phyloP scores from a whole-genome alignment of 2,329 filamentous ascomycete species.

The Thelonectria rubi region DNA sequence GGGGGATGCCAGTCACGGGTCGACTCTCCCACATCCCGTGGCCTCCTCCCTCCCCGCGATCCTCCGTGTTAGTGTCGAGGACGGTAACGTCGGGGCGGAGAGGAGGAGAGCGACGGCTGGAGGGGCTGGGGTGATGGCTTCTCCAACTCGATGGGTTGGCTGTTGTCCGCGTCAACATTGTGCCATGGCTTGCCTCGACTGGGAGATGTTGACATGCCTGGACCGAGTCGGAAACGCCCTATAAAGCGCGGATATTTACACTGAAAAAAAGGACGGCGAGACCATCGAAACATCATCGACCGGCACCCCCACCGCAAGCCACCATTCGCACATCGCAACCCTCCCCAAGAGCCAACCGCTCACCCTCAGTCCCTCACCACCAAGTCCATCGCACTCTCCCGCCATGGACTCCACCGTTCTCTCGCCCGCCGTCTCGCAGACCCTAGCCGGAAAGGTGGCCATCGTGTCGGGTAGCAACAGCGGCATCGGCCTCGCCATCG shows the following conservation, averaged over 20 bases:
- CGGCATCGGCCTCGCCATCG: constrained; percentile 57
- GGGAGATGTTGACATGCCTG: background rate
- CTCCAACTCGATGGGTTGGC: constrained; percentile 7
- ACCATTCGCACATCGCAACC: background rate
- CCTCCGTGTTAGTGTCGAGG: background rate
- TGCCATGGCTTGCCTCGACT: background rate
- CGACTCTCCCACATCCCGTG: constrained; percentile 19
- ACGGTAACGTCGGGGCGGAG: background rate
- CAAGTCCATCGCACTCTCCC: background rate
- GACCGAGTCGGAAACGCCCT: constrained; percentile 10
- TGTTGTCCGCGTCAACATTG: constrained; percentile 18
- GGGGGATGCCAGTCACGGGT: constrained; percentile 7
- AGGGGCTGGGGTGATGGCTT: background rate
- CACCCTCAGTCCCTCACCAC: background rate
- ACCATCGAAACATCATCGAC: constrained; percentile 1
- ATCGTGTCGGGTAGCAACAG: constrained; percentile 31
- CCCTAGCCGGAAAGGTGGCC: constrained; percentile 29
- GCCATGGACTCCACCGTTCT: constrained; percentile 19
- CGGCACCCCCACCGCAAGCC: constrained; percentile 7
- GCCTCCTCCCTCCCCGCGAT: background rate
- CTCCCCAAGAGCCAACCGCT: background rate
- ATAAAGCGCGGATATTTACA: constrained; percentile 21
- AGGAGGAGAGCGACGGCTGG: background rate
- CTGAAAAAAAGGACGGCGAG: background rate
- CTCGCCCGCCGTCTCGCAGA: constrained; percentile 20